Evolutionary conservation across 1,139 yeast genomes (phyloP), one percentile per base, ranked within the genome.

Genomic region (Groenewaldozyma sp.): DNA sequence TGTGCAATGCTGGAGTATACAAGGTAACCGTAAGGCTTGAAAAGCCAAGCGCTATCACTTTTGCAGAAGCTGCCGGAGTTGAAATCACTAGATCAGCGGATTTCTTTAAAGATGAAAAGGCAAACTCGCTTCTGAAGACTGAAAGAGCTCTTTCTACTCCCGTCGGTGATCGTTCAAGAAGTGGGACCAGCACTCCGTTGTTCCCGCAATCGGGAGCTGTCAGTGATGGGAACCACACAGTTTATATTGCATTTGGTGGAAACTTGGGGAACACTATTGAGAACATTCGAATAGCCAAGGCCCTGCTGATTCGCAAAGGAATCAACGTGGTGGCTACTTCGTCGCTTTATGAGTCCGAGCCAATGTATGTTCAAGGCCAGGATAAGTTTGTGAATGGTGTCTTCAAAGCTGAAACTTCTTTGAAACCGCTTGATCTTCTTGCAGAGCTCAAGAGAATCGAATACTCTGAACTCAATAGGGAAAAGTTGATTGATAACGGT

Each of bases 21-120:
- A 63, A 65, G 28, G 71, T 76, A 4, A 63, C 63, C 3, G 88
- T 82, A 0, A 69, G 68, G 19, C 94, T 87, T 1, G 74, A 79
- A 32, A 91, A 91, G 58, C 88, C 95, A 2, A 82, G 86, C 54
- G 97, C 97, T 1, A 75, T 91, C 24, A 80, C 86, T 2, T 79
- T 71, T 55, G 86, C 96, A 0, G 79, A 80, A 35, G 94, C 93
- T 14, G 97, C 94, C 11, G 97, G 96, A 7, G 95, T 91, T 2
- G 73, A 78, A 42, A 74, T 82, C 14, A 64, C 65, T 1, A 70
- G 88, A 59, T 61, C 67, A 0, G 55, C 62, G 2, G 56, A 54
- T 3, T 68, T 70, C 56, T 55, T 64, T 38, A 48, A 48, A 0
- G 46, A 39, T 19, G 43, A 42, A 20, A 45, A 43, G 5, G 20